phyloP scores from a whole-genome alignment of 1,284 basidiomycete species.

The Austropuccinia psidii region DNA sequence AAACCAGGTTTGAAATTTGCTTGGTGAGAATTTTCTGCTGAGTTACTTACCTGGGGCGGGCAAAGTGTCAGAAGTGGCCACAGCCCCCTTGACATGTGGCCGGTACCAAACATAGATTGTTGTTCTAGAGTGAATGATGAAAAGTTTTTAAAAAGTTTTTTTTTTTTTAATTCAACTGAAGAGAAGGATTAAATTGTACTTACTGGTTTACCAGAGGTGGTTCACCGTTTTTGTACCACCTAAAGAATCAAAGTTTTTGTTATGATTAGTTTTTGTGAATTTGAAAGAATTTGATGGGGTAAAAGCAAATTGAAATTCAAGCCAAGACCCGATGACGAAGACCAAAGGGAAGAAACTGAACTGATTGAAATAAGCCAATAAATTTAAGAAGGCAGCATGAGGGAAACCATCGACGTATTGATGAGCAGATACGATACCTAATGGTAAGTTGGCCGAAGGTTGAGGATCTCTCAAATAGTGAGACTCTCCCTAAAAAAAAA shows the following conservation, averaged over 20 bases:
- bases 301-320: not conserved
- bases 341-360: not conserved
- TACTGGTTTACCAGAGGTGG: conserved; percentile 19
- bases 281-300: not conserved
- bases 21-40: not conserved
- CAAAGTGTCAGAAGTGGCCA: conserved; percentile 6
- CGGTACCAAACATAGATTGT: conserved; percentile 35
- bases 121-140: not conserved
- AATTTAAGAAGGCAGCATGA: conserved; percentile 19
- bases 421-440: conserved; percentile 16
- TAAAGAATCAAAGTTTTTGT: not conserved
- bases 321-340: not conserved
- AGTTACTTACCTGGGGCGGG: conserved; percentile 13
- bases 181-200: not conserved
- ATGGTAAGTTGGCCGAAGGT: conserved; percentile 23
- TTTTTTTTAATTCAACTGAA: not conserved
- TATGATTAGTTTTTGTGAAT: too few relatives aligned
- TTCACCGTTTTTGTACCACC: conserved; percentile 33
- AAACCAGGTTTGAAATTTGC: not conserved
- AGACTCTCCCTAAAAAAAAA: conserved; percentile 21
- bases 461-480: conserved; percentile 33
- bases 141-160: not conserved
- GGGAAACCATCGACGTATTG: conserved; percentile 34
- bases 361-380: conserved; percentile 36
- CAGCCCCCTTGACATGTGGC: conserved; percentile 16